phyloP scores from a whole-genome alignment of 257 asterid genomes.

The Jaltomata sinuosa region DNA sequence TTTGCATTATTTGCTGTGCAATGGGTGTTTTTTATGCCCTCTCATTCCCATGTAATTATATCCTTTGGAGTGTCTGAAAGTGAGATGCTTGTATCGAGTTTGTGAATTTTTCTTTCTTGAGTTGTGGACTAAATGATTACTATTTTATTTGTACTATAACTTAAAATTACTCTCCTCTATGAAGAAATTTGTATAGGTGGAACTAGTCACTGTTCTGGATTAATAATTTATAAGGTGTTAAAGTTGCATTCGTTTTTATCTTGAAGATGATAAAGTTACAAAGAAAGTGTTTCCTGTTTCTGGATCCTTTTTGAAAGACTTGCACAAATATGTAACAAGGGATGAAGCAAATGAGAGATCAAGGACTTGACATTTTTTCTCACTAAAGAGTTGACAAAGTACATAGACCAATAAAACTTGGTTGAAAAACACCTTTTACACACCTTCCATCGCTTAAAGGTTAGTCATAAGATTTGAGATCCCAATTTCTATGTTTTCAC shows the following conservation, averaged over 20 bases:
- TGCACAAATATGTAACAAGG: neutral
- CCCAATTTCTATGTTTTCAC: too few relatives aligned
- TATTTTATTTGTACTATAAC: neutral
- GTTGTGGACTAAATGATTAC: neutral
- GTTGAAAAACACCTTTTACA: too few relatives aligned
- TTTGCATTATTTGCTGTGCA: neutral
- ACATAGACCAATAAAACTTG: too few relatives aligned
- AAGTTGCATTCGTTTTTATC: neutral
- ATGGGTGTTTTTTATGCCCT: neutral
- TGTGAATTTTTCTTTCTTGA: neutral
- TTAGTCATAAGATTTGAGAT: too few relatives aligned
- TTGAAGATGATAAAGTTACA: neutral
- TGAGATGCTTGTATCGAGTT: neutral
- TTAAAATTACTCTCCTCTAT: neutral
- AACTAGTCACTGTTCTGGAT: neutral
- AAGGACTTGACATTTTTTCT: too few relatives aligned
- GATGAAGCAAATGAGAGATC: neutral
- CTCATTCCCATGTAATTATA: neutral
- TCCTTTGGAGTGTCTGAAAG: neutral
- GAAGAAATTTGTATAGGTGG: neutral
- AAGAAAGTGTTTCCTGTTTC: neutral
- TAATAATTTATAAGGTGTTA: neutral
- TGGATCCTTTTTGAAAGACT: neutral
- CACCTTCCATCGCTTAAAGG: too few relatives aligned
- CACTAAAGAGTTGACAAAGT: too few relatives aligned